A percentile compares a stretch with the other conserved stretches of the same genome.
Conservation (phyloP, 2,329 filamentous ascomycete species). For the Myriosclerotinia duriaeana region DNA sequence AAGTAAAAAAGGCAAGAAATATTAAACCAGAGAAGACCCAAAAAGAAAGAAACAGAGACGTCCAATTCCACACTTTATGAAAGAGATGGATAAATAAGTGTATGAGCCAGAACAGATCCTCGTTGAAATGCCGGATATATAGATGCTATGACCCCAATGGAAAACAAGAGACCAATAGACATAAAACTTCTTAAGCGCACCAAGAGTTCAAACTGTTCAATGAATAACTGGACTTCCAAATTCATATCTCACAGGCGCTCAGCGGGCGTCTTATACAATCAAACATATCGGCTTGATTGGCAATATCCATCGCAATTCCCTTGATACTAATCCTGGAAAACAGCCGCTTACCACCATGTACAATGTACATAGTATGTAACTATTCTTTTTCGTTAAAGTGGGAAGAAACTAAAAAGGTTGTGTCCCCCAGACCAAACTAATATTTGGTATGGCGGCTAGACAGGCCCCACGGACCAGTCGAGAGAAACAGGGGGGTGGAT, state of each 20-base stretch:
- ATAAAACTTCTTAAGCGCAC: constrained; percentile 19
- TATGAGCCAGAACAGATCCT: neutral
- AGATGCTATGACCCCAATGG: constrained; percentile 11
- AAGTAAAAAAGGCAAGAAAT: neutral
- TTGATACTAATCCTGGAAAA: constrained; percentile 24
- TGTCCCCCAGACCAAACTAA: constrained; percentile 14
- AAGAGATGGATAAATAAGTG: constrained; percentile 1
- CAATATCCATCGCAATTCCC: constrained; percentile 1
- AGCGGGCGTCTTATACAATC: constrained; percentile 20
- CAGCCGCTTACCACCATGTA: constrained; percentile 21
- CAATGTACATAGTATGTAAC: neutral
- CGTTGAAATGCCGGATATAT: constrained; percentile 14
- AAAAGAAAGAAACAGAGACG: constrained; percentile 7
- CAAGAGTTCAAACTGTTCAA: constrained; percentile 9
- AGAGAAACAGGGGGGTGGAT: neutral
- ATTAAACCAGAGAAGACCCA: constrained; percentile 4
- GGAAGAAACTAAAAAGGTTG: neutral
- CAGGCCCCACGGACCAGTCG: constrained; percentile 18
- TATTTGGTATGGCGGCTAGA: constrained; percentile 21
- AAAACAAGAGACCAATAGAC: constrained; percentile 13
- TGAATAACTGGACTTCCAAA: constrained; percentile 17
- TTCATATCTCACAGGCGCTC: constrained; percentile 17
- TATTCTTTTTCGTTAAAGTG: neutral
- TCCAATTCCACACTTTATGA: constrained; percentile 9
- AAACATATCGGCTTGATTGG: constrained; percentile 15